Base-by-base conservation (phyloP, 2,329 filamentous ascomycete genomes). In the Nothophoma quercina region DNA sequence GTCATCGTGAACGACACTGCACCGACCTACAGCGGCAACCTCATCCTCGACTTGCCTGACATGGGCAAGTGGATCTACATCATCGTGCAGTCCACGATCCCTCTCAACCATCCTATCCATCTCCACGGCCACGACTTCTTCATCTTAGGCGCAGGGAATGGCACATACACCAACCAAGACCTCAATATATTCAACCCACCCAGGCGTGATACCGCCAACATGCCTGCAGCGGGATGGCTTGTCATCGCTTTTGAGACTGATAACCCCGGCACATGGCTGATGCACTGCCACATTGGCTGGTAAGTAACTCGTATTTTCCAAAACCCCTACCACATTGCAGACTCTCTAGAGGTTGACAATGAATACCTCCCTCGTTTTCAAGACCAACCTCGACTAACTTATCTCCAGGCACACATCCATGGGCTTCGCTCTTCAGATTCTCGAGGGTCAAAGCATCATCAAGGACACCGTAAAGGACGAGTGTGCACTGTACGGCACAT, bases 391-490 rank as follows among this genome's bases (percentile, higher is more conserved):
- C n/a, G n/a, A n/a, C n/a, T n/a, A n/a, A n/a, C n/a, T 22, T n/a
- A n/a, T n/a, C n/a, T n/a, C n/a, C n/a, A 38, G 35, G 46, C 85
- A 88, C 63, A 58, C 86, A 21, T 79, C 79, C 64, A 83, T 83
- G 75, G 85, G 85, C 26, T 74, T 87, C 21, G 77, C 75, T 2
- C 73, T 83, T 12, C 79, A 84, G 62, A 82, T 84, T 62, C 58
- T 84, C 2, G 83, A 80, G 61, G 60, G 63, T 18, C 74, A 77
- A 44, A 60, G 63, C 55, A 56, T 23, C 15, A 36, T 46, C n/a
- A 53, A 45, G 33, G 40, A 49, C 9, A 55, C 49, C 9, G 41
- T 60, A 4, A 56, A 59, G 22, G 50, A 60, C 19, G 51, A 58
- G 56, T 64, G 60, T 35, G 29, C 40, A 19, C 16, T 62, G 36